A percentile compares a stretch with the other conserved stretches of the same genome.
phyloP scores from a whole-genome alignment of 345 rosid genomes.

The Pistacia integerrima region DNA sequence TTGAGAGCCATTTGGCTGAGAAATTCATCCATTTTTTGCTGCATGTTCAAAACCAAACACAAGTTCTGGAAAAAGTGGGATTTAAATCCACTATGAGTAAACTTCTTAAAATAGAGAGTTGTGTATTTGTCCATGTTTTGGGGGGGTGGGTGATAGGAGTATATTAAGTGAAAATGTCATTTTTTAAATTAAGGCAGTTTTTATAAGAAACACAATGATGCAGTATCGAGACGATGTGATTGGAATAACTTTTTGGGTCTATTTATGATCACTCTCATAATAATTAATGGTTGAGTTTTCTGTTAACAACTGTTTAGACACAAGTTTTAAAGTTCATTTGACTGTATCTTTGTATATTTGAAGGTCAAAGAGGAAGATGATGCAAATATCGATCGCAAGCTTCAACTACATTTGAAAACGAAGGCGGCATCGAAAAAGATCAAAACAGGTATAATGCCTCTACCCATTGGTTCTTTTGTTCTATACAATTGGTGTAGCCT shows the following conservation, averaged over 20 bases:
- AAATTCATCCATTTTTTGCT: neutral
- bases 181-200: too few species aligned
- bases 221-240: too few species aligned
- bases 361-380: conserved; percentile 99
- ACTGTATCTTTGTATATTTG: conserved; percentile 15
- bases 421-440: conserved; percentile 56
- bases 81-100: too few species aligned
- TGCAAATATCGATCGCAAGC: conserved; percentile 68
- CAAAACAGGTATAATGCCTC: conserved; percentile 58
- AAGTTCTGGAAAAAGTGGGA: too few species aligned
- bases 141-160: too few species aligned
- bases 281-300: conserved; percentile 19
- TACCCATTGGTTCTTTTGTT: conserved; percentile 11
- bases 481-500: neutral
- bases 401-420: conserved; percentile 81
- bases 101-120: too few species aligned
- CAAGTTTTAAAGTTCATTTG: conserved; percentile 7
- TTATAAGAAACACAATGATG: too few species aligned
- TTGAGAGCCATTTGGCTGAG: neutral
- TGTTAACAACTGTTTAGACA: conserved; percentile 6
- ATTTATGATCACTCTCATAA: conserved; percentile 12
- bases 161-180: too few species aligned
- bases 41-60: neutral
- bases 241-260: neutral
- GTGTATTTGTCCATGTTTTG: too few species aligned